phyloP scores from a whole-genome alignment of 495 filamentous ascomycete genomes.

The Chaetomidium leptoderma region DNA sequence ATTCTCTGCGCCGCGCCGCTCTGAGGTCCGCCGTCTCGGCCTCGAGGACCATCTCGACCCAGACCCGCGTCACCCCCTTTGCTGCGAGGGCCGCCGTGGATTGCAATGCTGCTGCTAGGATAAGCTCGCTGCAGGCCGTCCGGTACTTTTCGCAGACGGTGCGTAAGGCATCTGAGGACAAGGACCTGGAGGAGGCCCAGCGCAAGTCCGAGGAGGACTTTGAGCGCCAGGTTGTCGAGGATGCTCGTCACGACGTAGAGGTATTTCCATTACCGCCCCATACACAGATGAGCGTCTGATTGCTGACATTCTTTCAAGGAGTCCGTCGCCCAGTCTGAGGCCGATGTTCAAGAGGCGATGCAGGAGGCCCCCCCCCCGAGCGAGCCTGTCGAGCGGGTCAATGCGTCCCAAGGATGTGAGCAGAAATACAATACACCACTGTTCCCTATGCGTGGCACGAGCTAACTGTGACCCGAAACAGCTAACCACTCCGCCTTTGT shows the following conservation, averaged over 20 bases:
- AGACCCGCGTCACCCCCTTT: constrained; percentile 36
- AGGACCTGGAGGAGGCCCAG: constrained; percentile 26
- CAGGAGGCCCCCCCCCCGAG: constrained; percentile 6
- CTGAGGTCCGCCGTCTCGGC: constrained; percentile 53
- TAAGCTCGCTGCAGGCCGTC: constrained; percentile 23
- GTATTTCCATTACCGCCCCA: background rate
- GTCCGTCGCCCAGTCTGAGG: constrained; percentile 4
- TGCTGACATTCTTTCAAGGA: constrained; percentile 6
- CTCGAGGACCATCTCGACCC: constrained; percentile 41
- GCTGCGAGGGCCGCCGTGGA: constrained; percentile 26
- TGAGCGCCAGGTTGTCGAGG: constrained; percentile 2
- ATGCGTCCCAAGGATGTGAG: background rate
- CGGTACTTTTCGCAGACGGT: constrained; percentile 39
- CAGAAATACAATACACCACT: background rate
- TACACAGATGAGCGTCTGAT: too few species aligned
- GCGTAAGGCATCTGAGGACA: constrained; percentile 19
- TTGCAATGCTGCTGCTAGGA: constrained; percentile 18
- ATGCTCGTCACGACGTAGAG: constrained; percentile 10
- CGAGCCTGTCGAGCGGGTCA: background rate
- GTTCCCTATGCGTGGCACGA: background rate
- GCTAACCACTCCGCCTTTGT: constrained; percentile 55
- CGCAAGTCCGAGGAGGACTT: constrained; percentile 10
- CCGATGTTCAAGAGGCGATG: constrained; percentile 19
- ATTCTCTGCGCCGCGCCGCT: constrained; percentile 54
- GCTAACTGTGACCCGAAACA: background rate